Conservation (phyloP, 306 rosid species). For the Pachyrhizus erosus region DNA sequence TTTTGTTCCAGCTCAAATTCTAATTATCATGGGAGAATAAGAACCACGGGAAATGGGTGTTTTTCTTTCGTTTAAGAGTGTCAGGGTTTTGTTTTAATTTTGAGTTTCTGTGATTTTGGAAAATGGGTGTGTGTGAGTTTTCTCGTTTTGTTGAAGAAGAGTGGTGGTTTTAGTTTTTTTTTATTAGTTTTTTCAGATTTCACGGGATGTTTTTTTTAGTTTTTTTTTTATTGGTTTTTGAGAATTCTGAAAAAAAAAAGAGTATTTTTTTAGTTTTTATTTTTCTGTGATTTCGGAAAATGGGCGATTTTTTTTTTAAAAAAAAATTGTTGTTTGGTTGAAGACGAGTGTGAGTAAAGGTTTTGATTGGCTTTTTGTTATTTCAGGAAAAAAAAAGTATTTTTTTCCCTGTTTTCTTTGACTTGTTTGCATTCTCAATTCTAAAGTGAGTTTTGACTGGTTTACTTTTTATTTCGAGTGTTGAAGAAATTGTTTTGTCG, state of each 20-base stretch:
- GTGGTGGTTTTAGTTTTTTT: not conserved
- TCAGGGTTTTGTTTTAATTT: not conserved
- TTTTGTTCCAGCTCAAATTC: not conserved
- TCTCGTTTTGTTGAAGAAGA: not conserved
- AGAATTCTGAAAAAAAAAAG: not conserved
- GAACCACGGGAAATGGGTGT: not conserved
- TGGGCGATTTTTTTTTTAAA: not conserved
- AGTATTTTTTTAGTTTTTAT: not conserved
- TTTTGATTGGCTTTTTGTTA: not conserved
- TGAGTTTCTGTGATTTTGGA: not conserved
- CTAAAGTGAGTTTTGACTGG: not conserved
- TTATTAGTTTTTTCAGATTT: not conserved
- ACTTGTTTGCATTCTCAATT: not conserved
- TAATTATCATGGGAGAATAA: not conserved
- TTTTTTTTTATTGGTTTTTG: not conserved
- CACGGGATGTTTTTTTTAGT: not conserved
- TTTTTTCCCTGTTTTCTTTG: not conserved
- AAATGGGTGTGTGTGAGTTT: not conserved
- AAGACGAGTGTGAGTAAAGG: not conserved
- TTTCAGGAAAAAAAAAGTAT: not conserved
- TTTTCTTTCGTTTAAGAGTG: not conserved
- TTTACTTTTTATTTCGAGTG: not conserved
- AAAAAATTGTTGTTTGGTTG: not conserved
- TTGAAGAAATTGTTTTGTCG: not conserved
- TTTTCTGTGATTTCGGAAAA: not conserved